Percentiles rank a stretch among this genome's conserved stretches.
phyloP scores from a whole-genome alignment of 2,329 filamentous ascomycete species.

The Botrytis cinerea region DNA sequence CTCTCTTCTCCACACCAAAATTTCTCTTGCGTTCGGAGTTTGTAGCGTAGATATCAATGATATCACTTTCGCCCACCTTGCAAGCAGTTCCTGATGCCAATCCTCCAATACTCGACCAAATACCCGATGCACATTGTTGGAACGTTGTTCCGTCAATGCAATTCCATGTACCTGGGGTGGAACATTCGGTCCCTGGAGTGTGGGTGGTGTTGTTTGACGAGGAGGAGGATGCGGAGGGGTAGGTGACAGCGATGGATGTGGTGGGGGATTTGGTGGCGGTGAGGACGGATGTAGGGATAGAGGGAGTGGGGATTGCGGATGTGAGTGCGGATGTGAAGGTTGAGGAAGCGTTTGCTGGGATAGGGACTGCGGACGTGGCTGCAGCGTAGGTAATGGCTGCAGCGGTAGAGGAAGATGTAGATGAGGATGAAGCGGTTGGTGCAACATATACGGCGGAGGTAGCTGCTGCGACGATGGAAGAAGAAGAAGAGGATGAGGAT shows the following conservation, averaged over 20 bases:
- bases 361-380: not conserved
- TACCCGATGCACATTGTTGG: slow-evolving; percentile 54
- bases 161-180: slow-evolving; percentile 53
- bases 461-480: not conserved
- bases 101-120: slow-evolving; percentile 47
- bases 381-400: not conserved
- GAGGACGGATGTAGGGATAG: not conserved
- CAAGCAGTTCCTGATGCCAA: slow-evolving; percentile 50
- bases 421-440: not conserved
- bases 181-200: slow-evolving; percentile 47
- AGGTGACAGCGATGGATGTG: not conserved
- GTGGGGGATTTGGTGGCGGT: not conserved
- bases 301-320: not conserved
- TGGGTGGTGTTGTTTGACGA: slow-evolving; percentile 13
- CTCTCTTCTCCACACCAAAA: not conserved
- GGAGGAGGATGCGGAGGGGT: not conserved
- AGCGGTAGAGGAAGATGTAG: not conserved
- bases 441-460: not conserved
- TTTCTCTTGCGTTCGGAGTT: not conserved
- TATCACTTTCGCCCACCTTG: slow-evolving; percentile 43
- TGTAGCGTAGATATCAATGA: slow-evolving; percentile 43
- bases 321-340: not conserved
- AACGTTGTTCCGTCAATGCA: slow-evolving; percentile 51
- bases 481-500: not conserved
- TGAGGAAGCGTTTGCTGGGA: not conserved